Conservation (phyloP, 2,329 filamentous ascomycete genomes). For the Curvularia eragrostidis region DNA sequence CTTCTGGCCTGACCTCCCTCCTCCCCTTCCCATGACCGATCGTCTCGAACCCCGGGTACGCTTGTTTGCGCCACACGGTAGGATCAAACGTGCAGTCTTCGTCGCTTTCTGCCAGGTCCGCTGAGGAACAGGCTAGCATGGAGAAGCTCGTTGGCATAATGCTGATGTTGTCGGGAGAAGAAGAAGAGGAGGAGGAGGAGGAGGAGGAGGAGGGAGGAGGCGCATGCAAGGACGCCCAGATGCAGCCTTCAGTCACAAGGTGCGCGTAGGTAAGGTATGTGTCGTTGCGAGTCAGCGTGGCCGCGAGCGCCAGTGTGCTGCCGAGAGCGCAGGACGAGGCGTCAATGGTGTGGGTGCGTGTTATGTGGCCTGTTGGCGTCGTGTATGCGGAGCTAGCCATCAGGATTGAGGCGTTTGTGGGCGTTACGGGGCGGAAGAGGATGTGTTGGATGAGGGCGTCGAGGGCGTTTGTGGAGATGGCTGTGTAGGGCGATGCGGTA, state of each 20-base stretch:
- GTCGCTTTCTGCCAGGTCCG: neutral
- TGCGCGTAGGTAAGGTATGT: conserved; percentile 61
- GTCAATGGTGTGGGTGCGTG: neutral
- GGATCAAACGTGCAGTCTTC: conserved; percentile 8
- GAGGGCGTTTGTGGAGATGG: conserved; percentile 37
- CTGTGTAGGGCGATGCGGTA: conserved; percentile 20
- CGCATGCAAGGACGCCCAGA: conserved; percentile 64
- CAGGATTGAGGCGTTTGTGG: conserved; percentile 54
- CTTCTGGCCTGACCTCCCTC: conserved; percentile 66
- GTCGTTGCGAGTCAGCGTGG: conserved; percentile 61
- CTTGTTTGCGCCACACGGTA: conserved; percentile 26
- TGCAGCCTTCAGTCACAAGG: conserved; percentile 65
- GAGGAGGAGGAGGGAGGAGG: conserved; percentile 59
- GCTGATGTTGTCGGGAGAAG: conserved; percentile 45
- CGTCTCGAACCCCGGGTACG: conserved; percentile 59
- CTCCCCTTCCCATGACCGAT: conserved; percentile 65
- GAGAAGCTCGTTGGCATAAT: conserved; percentile 48
- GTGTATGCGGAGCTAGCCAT: conserved; percentile 33
- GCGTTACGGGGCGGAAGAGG: conserved; percentile 57
- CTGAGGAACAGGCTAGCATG: conserved; percentile 53
- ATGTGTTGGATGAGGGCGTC: conserved; percentile 51
- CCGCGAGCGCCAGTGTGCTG: conserved; percentile 70
- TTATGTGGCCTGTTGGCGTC: conserved; percentile 57
- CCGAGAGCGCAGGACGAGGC: conserved; percentile 66
- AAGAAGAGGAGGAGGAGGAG: neutral